These are phyloP conservation scores for Colletotrichum musicola DNA, from an alignment of 2,329 filamentous ascomycete genomes.

Conservation along the genomic window DNA sequence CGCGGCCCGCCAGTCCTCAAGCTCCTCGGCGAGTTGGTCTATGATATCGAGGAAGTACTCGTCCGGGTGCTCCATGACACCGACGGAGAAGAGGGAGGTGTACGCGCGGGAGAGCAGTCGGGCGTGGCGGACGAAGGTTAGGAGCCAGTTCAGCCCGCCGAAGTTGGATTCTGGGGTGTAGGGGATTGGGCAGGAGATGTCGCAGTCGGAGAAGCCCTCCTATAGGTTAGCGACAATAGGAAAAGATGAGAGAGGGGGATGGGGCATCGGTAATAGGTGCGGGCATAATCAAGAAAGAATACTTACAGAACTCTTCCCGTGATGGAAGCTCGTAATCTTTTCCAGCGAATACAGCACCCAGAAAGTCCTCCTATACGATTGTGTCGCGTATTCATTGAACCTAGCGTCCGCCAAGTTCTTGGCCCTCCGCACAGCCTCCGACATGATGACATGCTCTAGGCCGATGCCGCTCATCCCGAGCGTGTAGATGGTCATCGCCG, in stretches of 20 bases:
- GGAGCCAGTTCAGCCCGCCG: conserved; percentile 51
- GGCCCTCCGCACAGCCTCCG: conserved; percentile 47
- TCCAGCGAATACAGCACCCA: conserved; percentile 57
- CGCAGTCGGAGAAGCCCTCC: conserved; percentile 50
- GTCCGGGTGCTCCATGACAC: conserved; percentile 43
- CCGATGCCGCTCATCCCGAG: conserved; percentile 43
- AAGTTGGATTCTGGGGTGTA: conserved; percentile 47
- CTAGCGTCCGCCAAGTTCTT: conserved; percentile 45
- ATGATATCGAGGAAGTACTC: conserved; percentile 45
- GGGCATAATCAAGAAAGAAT: no score
- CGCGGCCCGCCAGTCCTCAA: conserved; percentile 46
- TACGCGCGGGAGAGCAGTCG: conserved; percentile 50
- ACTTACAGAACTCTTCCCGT: conserved; percentile 49
- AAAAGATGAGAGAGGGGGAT: no score
- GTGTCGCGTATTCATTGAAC: conserved; percentile 35
- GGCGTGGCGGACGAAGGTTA: conserved; percentile 46
- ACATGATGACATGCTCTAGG: conserved; percentile 45
- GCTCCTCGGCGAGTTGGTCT: conserved; percentile 44
- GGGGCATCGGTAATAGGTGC: no score
- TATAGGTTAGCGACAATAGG: conserved; percentile 15
- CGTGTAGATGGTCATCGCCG: conserved; percentile 48
- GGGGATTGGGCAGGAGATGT: conserved; percentile 53
- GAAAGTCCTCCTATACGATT: conserved; percentile 49
- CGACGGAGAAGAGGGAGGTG: conserved; percentile 50
- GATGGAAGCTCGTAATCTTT: conserved; percentile 49